These are phyloP conservation scores for Amoebophrya sp. DNA, from an alignment of 169 alveolate genomes.

Conservation along the genomic window DNA sequence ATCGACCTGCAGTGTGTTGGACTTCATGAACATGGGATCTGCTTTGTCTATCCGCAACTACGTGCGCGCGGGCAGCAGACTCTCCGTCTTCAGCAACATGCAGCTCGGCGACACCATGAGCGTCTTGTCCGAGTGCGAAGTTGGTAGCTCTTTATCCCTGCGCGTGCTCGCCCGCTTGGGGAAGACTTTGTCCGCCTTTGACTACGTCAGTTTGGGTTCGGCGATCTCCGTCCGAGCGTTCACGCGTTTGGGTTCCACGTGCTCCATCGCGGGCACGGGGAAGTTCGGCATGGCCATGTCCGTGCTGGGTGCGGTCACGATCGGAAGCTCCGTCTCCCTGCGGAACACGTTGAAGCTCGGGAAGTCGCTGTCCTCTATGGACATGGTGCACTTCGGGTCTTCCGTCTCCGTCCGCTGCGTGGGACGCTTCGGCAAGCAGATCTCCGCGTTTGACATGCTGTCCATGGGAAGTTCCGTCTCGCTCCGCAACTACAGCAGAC, in stretches of 20 bases:
- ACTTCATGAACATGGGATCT: neutral
- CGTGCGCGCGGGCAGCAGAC: neutral
- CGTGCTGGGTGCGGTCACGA: neutral
- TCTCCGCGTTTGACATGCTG: neutral
- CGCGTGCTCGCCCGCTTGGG: neutral
- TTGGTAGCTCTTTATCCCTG: neutral
- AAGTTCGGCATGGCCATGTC: neutral
- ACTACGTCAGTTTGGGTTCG: neutral
- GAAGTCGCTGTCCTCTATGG: neutral
- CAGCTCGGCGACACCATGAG: neutral
- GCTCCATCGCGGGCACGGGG: neutral
- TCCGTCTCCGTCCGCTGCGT: neutral
- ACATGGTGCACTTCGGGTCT: slow-evolving; percentile 19
- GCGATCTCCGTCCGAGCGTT: neutral
- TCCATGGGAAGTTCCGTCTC: neutral
- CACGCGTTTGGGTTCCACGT: neutral
- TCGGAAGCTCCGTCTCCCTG: neutral
- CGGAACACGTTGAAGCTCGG: neutral
- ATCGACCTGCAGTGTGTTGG: neutral
- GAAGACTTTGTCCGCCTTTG: neutral
- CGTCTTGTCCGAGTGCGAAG: neutral
- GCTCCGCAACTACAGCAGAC: neutral
- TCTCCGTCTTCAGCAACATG: neutral
- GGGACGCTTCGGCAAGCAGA: neutral
- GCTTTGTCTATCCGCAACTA: neutral